Base-by-base conservation (phyloP, 176 grass and related monocot genomes). In the Metroxylon sagu region DNA sequence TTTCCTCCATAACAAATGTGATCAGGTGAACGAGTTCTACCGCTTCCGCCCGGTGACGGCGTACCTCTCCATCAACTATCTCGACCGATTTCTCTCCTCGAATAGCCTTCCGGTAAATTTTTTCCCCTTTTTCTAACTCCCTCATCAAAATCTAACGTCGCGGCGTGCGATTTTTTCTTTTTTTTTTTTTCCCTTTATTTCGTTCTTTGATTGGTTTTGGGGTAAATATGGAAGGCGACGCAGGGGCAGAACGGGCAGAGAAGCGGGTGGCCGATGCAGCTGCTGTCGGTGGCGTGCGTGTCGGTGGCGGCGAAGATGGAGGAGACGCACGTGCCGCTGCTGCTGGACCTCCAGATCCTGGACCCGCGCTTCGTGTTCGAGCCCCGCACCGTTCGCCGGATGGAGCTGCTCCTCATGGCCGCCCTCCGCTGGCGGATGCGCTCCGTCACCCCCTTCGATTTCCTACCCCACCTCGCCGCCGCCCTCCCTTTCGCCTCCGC, bases 281-380 rank as follows among this genome's bases (percentile, higher is more conserved):
- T 82, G 50, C 61, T 82, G n/a, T 82, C 79, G 6, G 73, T 82
- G 49, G 73, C 79, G 27, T 76, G 79, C 53, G 73, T 82, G 14
- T 82, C 73, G 21, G 62, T 82, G 21, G 79, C 79, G 4, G 79
- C 79, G 49, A 82, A 82, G 61, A 67, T 82, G 79, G 79, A 82
- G 73, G 79, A 82, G 61, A 77, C 79, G 29, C 61, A 60, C 26
- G 73, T 71, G 19, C 79, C 79, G 14, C 16, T 57, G 43, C 61
- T 82, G 25, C 26, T 76, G 0, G 79, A 82, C 54, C 54, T 82
- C 28, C 79, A 82, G 67, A 56, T 59, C 48, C 60, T 68, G 48
- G 73, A 76, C 28, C 69, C 79, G 18, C 52, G 53, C 2, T 73
- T 64, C 55, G 54, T 76, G 25, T 82, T 82, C 54, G 73, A 82